Percentiles rank a stretch among this genome's conserved stretches.
Evolutionary conservation across 257 asterid genomes (phyloP).

Genomic region (Solanum rostratum): DNA sequence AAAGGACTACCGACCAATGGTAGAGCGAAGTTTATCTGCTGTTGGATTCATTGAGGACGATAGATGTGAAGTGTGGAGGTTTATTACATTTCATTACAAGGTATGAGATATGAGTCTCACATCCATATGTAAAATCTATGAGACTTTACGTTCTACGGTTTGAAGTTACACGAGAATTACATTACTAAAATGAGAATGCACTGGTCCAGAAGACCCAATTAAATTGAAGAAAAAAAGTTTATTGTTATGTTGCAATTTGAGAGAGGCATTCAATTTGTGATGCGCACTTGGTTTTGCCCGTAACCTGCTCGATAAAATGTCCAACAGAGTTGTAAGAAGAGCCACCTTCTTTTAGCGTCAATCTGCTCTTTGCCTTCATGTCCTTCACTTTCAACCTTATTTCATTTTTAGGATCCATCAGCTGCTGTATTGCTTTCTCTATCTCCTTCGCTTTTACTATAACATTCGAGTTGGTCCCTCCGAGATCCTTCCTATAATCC

Average conservation of each 20-base stretch:
- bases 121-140: neutral
- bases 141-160: no score
- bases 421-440: neutral
- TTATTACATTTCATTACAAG: no score
- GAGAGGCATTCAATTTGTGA: neutral
- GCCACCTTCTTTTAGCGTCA: neutral
- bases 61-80: no score
- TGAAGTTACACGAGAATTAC: neutral
- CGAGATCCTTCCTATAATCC: conserved; percentile 6
- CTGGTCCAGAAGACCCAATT: neutral
- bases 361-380: neutral
- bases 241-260: neutral
- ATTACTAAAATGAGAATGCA: neutral
- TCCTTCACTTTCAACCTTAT: conserved; percentile 16
- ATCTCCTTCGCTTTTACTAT: neutral
- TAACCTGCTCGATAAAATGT: neutral
- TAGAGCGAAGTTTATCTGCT: no score
- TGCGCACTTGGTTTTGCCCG: no score
- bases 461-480: neutral
- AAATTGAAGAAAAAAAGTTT: neutral
- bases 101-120: no score
- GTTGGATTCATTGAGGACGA: neutral
- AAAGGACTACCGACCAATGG: no score
- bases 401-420: conserved; percentile 12
- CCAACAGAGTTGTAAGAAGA: neutral